Evolutionary conservation across 2,329 filamentous ascomycete genomes (phyloP).

Genomic region (Aspergillus fijiensis): DNA sequence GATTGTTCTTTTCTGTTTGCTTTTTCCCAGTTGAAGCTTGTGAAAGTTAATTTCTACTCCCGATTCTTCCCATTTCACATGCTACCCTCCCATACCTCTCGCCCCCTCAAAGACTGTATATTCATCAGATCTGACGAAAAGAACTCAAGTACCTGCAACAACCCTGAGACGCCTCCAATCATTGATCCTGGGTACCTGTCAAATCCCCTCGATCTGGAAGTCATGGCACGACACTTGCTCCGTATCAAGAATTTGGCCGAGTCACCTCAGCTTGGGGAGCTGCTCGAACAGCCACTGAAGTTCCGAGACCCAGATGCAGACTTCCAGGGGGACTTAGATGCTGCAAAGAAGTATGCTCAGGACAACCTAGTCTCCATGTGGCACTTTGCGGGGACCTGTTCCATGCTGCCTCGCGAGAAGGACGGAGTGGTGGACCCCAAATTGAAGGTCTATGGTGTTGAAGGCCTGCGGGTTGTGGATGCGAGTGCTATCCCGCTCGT

Average conservation of each 20-base stretch:
- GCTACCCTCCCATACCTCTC: neutral
- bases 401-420: constrained; percentile 10
- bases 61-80: neutral
- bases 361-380: constrained; percentile 11
- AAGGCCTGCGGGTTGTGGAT: constrained; percentile 10
- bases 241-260: constrained; percentile 5
- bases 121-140: constrained; percentile 6
- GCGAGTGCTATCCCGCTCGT: constrained; percentile 11
- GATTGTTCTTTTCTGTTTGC: neutral
- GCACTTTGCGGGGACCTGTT: constrained; percentile 11
- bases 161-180: constrained; percentile 5
- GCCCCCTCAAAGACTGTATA: neutral
- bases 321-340: constrained; percentile 10
- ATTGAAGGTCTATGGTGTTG: constrained; percentile 5
- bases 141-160: constrained; percentile 1
- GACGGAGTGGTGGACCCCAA: constrained; percentile 9
- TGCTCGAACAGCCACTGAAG: constrained; percentile 20
- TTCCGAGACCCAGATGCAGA: constrained; percentile 6
- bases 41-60: constrained; percentile 1
- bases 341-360: constrained; percentile 7
- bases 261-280: constrained; percentile 7
- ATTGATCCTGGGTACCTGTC: constrained; percentile 9
- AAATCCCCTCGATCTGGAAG: constrained; percentile 9
- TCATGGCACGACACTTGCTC: constrained; percentile 7
- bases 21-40: neutral